Conservation (phyloP, 2,329 filamentous ascomycete genomes). For the Colletotrichum cuscutae region DNA sequence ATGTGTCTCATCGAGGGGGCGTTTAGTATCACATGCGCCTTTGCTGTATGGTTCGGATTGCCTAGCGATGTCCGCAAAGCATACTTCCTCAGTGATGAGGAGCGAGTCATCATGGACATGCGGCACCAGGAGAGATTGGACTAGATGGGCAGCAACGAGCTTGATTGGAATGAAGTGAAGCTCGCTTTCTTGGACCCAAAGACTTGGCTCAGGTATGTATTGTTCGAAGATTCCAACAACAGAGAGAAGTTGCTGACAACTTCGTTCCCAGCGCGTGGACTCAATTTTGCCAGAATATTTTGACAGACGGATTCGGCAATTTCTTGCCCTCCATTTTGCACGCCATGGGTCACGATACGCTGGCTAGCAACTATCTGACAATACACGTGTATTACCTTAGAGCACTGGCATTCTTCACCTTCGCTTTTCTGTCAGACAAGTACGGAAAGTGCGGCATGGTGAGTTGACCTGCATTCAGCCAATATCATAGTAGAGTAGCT, state of each 20-base stretch:
- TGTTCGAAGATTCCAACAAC: neutral
- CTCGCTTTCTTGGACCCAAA: slow-evolving; percentile 61
- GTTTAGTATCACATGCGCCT: slow-evolving; percentile 53
- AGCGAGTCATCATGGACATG: slow-evolving; percentile 60
- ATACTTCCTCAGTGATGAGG: slow-evolving; percentile 58
- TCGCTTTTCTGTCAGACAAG: slow-evolving; percentile 59
- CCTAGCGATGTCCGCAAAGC: slow-evolving; percentile 58
- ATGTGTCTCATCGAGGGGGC: slow-evolving; percentile 62
- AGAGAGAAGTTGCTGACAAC: too few relatives aligned
- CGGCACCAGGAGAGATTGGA: slow-evolving; percentile 54
- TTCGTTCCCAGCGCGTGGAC: slow-evolving; percentile 45
- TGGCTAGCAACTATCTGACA: slow-evolving; percentile 63
- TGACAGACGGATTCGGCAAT: slow-evolving; percentile 66
- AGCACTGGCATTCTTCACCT: slow-evolving; percentile 53
- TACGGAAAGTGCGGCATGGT: slow-evolving; percentile 39
- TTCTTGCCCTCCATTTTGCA: slow-evolving; percentile 67
- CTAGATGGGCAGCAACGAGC: slow-evolving; percentile 61
- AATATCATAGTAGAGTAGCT: too few relatives aligned
- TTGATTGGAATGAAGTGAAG: slow-evolving; percentile 60
- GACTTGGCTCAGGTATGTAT: slow-evolving; percentile 55
- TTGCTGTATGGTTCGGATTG: slow-evolving; percentile 57
- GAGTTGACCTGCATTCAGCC: slow-evolving; percentile 29
- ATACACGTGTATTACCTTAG: slow-evolving; percentile 66
- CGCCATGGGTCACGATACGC: slow-evolving; percentile 60
- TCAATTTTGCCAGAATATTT: slow-evolving; percentile 63